Evolutionary conservation across 2,329 filamentous ascomycete species (phyloP).

Genomic region (Verticillium klebahnii): DNA sequence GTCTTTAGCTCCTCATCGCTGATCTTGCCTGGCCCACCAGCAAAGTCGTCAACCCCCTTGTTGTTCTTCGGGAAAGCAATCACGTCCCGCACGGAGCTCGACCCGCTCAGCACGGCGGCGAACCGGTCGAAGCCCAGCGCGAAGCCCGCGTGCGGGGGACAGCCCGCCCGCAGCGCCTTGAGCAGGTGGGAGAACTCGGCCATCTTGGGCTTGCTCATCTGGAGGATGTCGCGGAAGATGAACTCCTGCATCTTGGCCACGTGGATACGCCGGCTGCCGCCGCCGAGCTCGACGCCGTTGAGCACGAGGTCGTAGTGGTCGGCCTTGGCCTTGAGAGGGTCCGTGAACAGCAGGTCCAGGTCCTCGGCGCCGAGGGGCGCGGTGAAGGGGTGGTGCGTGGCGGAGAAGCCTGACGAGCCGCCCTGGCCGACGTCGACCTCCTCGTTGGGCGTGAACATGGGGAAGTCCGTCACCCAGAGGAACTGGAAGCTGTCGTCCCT

Average conservation of each 20-base stretch:
- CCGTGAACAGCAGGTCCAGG: slow-evolving; percentile 65
- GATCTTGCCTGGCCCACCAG: slow-evolving; percentile 69
- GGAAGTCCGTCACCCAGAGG: slow-evolving; percentile 86
- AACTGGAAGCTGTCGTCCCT: slow-evolving; percentile 54
- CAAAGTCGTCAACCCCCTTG: slow-evolving; percentile 80
- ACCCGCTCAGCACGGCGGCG: slow-evolving; percentile 72
- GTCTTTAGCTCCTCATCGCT: slow-evolving; percentile 49
- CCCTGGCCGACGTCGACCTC: slow-evolving; percentile 71
- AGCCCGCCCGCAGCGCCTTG: slow-evolving; percentile 75
- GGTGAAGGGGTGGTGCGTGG: slow-evolving; percentile 95
- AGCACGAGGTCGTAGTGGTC: slow-evolving; percentile 96
- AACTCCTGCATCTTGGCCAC: slow-evolving; percentile 76
- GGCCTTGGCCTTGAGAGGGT: slow-evolving; percentile 69
- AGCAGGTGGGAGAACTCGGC: slow-evolving; percentile 81
- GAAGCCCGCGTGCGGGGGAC: slow-evolving; percentile 91
- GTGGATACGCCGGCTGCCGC: slow-evolving; percentile 90
- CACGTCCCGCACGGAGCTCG: slow-evolving; percentile 79
- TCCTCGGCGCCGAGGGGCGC: slow-evolving; percentile 71
- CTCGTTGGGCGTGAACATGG: slow-evolving; percentile 77
- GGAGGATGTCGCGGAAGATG: slow-evolving; percentile 76
- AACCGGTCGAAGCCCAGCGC: slow-evolving; percentile 89
- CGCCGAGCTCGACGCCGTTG: slow-evolving; percentile 91
- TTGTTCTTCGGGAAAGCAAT: slow-evolving; percentile 96
- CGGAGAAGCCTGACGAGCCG: slow-evolving; percentile 71
- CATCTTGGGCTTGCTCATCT: slow-evolving; percentile 69